Evolutionary conservation across 805 yeast genomes (phyloP).

Genomic region (Sugiyamaella floridensis): DNA sequence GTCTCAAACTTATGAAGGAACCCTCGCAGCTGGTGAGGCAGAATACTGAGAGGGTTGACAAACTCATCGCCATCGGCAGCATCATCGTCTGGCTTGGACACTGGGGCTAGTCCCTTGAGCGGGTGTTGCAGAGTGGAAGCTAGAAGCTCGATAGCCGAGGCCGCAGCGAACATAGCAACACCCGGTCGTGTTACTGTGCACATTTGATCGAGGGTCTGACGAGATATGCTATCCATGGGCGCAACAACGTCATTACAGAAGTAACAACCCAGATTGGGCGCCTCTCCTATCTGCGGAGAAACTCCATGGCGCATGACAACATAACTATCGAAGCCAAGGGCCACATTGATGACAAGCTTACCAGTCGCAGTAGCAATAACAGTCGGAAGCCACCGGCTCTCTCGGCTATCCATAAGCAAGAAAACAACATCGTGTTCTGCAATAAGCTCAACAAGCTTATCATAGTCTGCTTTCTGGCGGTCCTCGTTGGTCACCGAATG

Average conservation of each 20-base stretch:
- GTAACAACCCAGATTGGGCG: slow-evolving; percentile 71
- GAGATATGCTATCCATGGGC: slow-evolving; percentile 64
- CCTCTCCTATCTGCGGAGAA: slow-evolving; percentile 24
- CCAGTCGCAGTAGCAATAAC: slow-evolving; percentile 58
- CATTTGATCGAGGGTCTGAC: slow-evolving; percentile 92
- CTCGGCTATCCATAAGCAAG: slow-evolving; percentile 87
- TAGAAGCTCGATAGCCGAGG: slow-evolving; percentile 77
- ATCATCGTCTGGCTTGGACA: slow-evolving; percentile 16
- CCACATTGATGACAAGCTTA: slow-evolving; percentile 83
- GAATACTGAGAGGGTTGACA: slow-evolving; percentile 48
- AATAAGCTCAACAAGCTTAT: slow-evolving; percentile 46
- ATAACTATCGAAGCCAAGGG: slow-evolving; percentile 90
- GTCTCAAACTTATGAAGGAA: slow-evolving; percentile 61
- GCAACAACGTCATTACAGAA: slow-evolving; percentile 95
- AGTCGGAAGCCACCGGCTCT: slow-evolving; percentile 96
- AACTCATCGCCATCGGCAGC: slow-evolving; percentile 21
- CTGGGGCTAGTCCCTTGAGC: slow-evolving; percentile 38
- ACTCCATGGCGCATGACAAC: slow-evolving; percentile 91
- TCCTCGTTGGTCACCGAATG: slow-evolving; percentile 64
- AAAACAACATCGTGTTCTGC: slow-evolving; percentile 69
- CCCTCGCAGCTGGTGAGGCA: slow-evolving; percentile 89
- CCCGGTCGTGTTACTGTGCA: slow-evolving; percentile 98
- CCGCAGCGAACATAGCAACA: slow-evolving; percentile 79
- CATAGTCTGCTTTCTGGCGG: slow-evolving; percentile 45
- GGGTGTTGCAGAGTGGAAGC: slow-evolving; percentile 70